These are phyloP conservation scores for Salix exigua DNA, from an alignment of 345 rosid genomes.

Conservation along the genomic window DNA sequence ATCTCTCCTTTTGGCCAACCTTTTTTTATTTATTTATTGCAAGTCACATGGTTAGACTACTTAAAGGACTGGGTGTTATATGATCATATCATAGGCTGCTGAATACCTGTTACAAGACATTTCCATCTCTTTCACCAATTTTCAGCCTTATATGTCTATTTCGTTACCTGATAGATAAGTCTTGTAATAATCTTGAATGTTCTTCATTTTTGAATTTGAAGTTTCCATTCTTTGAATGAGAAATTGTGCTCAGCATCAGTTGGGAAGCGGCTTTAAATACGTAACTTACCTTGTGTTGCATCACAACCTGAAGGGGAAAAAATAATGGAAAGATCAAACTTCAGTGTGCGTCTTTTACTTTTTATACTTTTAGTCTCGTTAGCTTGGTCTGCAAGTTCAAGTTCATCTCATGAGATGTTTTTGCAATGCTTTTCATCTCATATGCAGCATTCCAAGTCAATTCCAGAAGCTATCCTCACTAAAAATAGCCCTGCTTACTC, in stretches of 20 bases:
- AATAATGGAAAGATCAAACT: not conserved
- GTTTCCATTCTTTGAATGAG: not conserved
- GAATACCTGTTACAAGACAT: too few relatives aligned
- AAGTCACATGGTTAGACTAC: too few relatives aligned
- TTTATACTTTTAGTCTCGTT: not conserved
- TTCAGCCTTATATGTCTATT: not conserved
- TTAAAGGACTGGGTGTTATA: not conserved
- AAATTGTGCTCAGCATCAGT: not conserved
- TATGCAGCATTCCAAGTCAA: not conserved
- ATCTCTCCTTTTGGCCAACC: too few relatives aligned
- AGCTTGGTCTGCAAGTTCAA: not conserved
- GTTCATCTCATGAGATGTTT: not conserved
- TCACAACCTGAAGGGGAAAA: not conserved
- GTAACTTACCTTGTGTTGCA: too few relatives aligned
- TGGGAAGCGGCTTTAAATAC: not conserved
- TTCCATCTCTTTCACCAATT: not conserved
- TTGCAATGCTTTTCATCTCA: not conserved
- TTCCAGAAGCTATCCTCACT: not conserved
- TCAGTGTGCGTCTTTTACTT: not conserved
- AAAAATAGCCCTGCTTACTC: not conserved
- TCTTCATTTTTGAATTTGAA: not conserved
- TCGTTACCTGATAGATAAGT: not conserved
- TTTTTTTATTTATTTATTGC: too few relatives aligned
- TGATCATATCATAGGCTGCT: too few relatives aligned
- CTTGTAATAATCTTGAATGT: not conserved